Percentiles rank a stretch among this genome's conserved stretches.
phyloP scores from a whole-genome alignment of 345 rosid species.

The Punica granatum region DNA sequence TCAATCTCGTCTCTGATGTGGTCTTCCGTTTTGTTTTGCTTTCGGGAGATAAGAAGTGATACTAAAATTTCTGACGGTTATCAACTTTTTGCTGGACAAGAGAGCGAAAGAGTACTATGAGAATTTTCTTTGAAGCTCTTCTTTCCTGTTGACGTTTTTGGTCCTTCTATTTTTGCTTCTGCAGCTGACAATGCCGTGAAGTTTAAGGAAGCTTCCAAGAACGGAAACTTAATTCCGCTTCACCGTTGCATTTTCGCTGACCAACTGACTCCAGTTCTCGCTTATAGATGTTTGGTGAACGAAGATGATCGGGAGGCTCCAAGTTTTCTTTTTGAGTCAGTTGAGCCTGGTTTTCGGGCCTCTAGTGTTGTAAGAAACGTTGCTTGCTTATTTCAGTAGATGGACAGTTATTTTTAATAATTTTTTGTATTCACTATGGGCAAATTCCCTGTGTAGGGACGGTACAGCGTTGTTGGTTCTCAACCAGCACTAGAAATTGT shows the following conservation, averaged over 20 bases:
- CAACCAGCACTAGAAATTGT: slow-evolving; percentile 72
- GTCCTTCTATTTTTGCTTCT: background rate
- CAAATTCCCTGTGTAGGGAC: slow-evolving; percentile 37
- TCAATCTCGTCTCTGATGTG: background rate
- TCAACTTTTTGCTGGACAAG: background rate
- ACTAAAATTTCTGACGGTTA: background rate
- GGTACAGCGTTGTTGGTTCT: slow-evolving; percentile 80
- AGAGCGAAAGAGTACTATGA: background rate
- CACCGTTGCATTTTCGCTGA: slow-evolving; percentile 71
- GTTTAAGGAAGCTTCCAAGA: slow-evolving; percentile 53
- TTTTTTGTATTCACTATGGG: slow-evolving; percentile 1
- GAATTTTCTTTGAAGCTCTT: background rate
- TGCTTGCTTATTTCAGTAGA: background rate
- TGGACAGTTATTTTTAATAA: background rate
- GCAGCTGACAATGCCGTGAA: slow-evolving; percentile 35
- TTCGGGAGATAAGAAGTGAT: background rate
- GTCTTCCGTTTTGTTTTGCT: background rate
- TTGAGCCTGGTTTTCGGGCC: slow-evolving; percentile 52
- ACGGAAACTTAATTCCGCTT: slow-evolving; percentile 63
- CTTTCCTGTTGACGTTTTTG: background rate
- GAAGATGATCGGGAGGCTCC: slow-evolving; percentile 86
- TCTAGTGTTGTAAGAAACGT: slow-evolving; percentile 51
- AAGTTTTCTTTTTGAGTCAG: slow-evolving; percentile 82
- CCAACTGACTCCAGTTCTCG: slow-evolving; percentile 81
- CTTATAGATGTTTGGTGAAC: slow-evolving; percentile 79